phyloP scores from a whole-genome alignment of 2,329 filamentous ascomycete species.

The Boeremia lycopersici region DNA sequence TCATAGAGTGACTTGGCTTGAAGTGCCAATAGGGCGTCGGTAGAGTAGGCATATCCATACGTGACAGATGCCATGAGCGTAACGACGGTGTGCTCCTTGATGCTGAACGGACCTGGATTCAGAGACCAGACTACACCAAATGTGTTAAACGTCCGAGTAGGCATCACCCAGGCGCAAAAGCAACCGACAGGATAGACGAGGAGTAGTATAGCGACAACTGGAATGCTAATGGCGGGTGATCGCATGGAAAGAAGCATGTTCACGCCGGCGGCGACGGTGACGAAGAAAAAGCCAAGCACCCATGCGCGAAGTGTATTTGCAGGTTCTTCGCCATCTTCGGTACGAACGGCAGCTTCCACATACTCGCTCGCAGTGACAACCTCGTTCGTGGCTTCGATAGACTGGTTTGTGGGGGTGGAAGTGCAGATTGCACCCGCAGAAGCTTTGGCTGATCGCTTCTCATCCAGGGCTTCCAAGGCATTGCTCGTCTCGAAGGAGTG shows the following conservation, averaged over 20 bases:
- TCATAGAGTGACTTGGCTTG: slow-evolving; percentile 72
- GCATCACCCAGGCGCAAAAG: slow-evolving; percentile 62
- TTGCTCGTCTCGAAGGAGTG: not conserved
- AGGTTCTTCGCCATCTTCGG: slow-evolving; percentile 18
- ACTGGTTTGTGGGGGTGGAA: not conserved
- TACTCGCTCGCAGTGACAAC: slow-evolving; percentile 1
- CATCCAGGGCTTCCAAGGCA: slow-evolving; percentile 2
- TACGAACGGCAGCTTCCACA: slow-evolving; percentile 6
- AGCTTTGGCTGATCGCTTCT: slow-evolving; percentile 3
- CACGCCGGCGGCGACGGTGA: slow-evolving; percentile 31
- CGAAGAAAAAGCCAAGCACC: slow-evolving; percentile 36
- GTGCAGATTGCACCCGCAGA: slow-evolving; percentile 2
- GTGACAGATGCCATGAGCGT: slow-evolving; percentile 69
- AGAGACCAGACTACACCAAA: slow-evolving; percentile 63
- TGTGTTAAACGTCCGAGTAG: slow-evolving; percentile 58
- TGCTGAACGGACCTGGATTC: slow-evolving; percentile 64
- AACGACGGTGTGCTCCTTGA: slow-evolving; percentile 67
- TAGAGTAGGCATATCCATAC: slow-evolving; percentile 66
- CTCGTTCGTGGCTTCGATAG: not conserved
- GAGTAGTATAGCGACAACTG: slow-evolving; percentile 42
- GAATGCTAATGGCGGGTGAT: slow-evolving; percentile 38
- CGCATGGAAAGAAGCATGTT: slow-evolving; percentile 41
- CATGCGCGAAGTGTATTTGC: slow-evolving; percentile 42
- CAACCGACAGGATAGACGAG: slow-evolving; percentile 53
- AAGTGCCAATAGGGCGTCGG: slow-evolving; percentile 68